Conservation (phyloP, 371 early-diverging fungal genomes). For the Mucor piriformis region DNA sequence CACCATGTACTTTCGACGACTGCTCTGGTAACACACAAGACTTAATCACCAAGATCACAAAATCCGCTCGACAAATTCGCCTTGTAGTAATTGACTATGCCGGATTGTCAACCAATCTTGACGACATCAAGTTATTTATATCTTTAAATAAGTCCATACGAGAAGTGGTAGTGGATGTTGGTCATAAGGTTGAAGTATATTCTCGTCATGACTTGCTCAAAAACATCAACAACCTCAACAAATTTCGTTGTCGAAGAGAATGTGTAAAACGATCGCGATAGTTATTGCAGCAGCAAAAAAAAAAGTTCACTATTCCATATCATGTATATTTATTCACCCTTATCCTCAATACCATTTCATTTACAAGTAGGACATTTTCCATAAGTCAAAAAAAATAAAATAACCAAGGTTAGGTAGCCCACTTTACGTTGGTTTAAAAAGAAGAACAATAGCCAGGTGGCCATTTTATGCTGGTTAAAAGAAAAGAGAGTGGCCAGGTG, state of each 20-base stretch:
- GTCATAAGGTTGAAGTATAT: slow-evolving; percentile 35
- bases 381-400: slow-evolving; percentile 16
- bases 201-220: slow-evolving; percentile 34
- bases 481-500: neutral
- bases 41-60: slow-evolving; percentile 34
- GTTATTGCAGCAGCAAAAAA: slow-evolving; percentile 19
- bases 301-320: slow-evolving; percentile 3
- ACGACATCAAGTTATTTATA: slow-evolving; percentile 31
- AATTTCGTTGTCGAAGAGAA: slow-evolving; percentile 28
- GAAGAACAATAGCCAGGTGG: slow-evolving; percentile 1
- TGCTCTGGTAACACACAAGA: slow-evolving; percentile 34
- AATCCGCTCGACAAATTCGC: slow-evolving; percentile 31
- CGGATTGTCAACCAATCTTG: slow-evolving; percentile 31
- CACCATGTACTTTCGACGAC: slow-evolving; percentile 31
- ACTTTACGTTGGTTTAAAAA: neutral
- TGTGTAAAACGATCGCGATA: slow-evolving; percentile 30
- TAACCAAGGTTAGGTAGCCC: slow-evolving; percentile 15
- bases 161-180: slow-evolving; percentile 30
- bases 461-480: neutral
- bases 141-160: slow-evolving; percentile 32
- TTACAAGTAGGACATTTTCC: slow-evolving; percentile 14
- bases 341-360: slow-evolving; percentile 23
- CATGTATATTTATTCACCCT: slow-evolving; percentile 14
- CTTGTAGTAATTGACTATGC: slow-evolving; percentile 35
- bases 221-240: slow-evolving; percentile 27